Percentiles rank a stretch among this genome's conserved stretches.
phyloP scores from a whole-genome alignment of 2,329 filamentous ascomycete species.

The Neoarthrinium moseri region DNA sequence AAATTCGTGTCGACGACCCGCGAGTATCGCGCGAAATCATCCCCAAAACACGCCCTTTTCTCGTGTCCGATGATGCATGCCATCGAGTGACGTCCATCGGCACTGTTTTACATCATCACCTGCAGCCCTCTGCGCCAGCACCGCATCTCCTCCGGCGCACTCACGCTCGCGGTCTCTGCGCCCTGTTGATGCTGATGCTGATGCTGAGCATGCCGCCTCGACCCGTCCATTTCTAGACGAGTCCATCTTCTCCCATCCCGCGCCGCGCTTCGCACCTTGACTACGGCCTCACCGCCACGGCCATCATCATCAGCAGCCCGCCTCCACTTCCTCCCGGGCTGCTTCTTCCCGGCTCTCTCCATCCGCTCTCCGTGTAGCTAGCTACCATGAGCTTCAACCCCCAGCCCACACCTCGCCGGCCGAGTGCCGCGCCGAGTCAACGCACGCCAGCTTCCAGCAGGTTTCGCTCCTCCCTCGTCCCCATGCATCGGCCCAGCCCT shows the following conservation, averaged over 20 bases:
- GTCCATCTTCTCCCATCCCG: slow-evolving; percentile 1
- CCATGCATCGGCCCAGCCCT: slow-evolving; percentile 24
- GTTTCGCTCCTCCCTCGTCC: slow-evolving; percentile 32
- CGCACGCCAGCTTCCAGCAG: slow-evolving; percentile 23
- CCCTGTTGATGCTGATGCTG: too few species aligned
- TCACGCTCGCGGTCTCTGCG: too few species aligned
- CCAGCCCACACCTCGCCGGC: slow-evolving; percentile 24
- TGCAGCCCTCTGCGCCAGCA: too few species aligned
- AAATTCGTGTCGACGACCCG: slow-evolving; percentile 3
- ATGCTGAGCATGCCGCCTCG: slow-evolving; percentile 3
- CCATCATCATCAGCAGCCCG: background rate
- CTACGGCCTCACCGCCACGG: too few species aligned
- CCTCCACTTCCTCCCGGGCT: background rate
- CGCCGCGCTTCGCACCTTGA: too few species aligned
- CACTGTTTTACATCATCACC: too few species aligned
- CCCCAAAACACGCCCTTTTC: slow-evolving; percentile 2
- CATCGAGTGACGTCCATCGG: background rate
- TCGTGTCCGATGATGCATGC: slow-evolving; percentile 8
- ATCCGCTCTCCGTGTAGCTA: background rate
- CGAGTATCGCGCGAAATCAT: background rate
- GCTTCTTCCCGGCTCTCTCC: background rate
- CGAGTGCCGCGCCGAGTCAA: slow-evolving; percentile 25
- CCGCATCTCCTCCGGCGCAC: too few species aligned
- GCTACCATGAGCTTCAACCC: slow-evolving; percentile 13
- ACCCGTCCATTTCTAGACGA: slow-evolving; percentile 6